Base-by-base conservation (phyloP, 1,284 basidiomycete species). In the Sporisorium sorghi region DNA sequence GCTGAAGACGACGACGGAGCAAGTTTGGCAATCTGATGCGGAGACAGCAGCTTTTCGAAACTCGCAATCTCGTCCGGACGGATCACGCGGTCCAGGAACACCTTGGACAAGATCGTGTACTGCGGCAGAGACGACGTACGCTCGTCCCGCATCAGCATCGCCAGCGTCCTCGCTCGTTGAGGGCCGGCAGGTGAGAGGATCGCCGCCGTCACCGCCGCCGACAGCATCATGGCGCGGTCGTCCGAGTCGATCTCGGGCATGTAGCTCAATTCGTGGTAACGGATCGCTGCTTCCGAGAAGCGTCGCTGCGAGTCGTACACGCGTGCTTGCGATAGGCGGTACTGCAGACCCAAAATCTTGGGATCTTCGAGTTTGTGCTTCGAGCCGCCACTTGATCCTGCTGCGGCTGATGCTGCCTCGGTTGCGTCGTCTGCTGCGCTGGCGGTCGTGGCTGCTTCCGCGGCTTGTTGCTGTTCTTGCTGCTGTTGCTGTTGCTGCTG, bases 151-250 rank as follows among this genome's bases (percentile, higher is more conserved):
- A 93, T 95, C 55, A 99, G 88, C 24, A 93, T 91, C 7, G 94
- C 93, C 52, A 99, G 89, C 8, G 97, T 88, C 37, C 96, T 90
- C 19, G 94, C 94, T 40, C 97, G 91, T 83, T 94, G 93, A 4
- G 96, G 95, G 0, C 97, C 97, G 23, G 97, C 94, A 1, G 96
- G 95, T 1, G 95, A 94, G n/a, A 99, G 89, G 60, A 99, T 93
- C 7, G 93, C 93, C 79, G 94, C 96, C 0, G 93, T 95, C 19
- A 98, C 93, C 10, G 97, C 94, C 37, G 93, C 92, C 51, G 90
- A 88, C 44, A 83, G 75, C 78, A 81, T 76, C 53, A 56, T 58
- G 9, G 35, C 58, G 5, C 76, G 63, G 21, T 78, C 79, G 10
- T 61, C 69, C 19, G 77, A 74, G 47, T 78, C 70, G 32, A 81